Evolutionary conservation across 192 early-diverging fungal genomes (phyloP).

Genomic region (Thamnidium elegans): DNA sequence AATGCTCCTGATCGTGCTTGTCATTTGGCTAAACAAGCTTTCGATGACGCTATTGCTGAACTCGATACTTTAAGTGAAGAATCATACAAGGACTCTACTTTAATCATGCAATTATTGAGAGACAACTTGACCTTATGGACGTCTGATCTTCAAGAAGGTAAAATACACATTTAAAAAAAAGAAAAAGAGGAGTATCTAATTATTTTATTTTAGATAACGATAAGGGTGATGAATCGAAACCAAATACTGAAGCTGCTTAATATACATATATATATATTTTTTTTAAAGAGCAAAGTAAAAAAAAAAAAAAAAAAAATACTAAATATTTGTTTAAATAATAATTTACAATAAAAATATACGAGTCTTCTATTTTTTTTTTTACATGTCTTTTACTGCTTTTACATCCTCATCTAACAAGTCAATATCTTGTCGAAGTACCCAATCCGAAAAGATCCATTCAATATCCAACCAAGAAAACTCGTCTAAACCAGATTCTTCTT

Average conservation of each 20-base stretch:
- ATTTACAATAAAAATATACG: conserved; percentile 96
- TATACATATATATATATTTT: conserved; percentile 95
- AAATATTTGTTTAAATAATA: conserved; percentile 39
- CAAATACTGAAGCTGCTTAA: conserved; percentile 93
- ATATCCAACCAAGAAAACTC: conserved; percentile 30
- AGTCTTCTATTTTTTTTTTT: conserved; percentile 63
- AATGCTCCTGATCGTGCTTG: conserved; percentile 97
- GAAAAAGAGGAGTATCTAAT: not conserved
- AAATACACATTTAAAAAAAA: not conserved
- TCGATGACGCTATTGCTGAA: conserved; percentile 95
- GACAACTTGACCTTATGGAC: conserved; percentile 98
- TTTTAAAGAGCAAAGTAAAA: conserved; percentile 46
- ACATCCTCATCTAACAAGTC: conserved; percentile 3
- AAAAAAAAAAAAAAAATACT: conserved; percentile 96
- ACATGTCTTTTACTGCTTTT: conserved; percentile 23
- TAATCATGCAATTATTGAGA: conserved; percentile 97
- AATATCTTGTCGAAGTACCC: conserved; percentile 10
- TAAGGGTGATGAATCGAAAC: conserved; percentile 1
- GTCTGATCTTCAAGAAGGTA: conserved; percentile 67
- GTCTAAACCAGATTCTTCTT: conserved; percentile 1
- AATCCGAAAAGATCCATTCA: conserved; percentile 28
- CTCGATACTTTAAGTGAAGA: conserved; percentile 90
- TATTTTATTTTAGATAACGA: not conserved
- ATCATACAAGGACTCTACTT: conserved; percentile 95
- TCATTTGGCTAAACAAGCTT: conserved; percentile 92